These are phyloP conservation scores for Wickerhamomyces bisporus DNA, from an alignment of 805 yeast species.

Conservation along the genomic window DNA sequence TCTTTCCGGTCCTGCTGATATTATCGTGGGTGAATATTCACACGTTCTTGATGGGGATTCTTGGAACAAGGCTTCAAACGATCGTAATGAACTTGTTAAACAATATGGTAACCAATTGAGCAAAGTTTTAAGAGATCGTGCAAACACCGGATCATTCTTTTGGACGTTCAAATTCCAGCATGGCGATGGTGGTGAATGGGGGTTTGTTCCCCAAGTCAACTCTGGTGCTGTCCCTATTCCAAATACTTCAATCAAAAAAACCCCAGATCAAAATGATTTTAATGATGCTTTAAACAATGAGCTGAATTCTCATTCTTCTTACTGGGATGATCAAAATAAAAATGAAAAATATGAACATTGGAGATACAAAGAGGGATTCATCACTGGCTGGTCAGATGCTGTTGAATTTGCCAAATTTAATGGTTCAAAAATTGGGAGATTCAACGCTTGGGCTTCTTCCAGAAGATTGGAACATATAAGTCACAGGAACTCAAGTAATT, in stretches of 20 bases:
- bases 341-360: constrained; percentile 71
- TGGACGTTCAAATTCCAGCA: constrained; percentile 87
- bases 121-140: constrained; percentile 42
- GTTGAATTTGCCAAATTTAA: constrained; percentile 61
- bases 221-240: constrained; percentile 48
- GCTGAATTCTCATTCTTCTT: constrained; percentile 44
- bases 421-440: constrained; percentile 71
- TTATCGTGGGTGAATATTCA: constrained; percentile 85
- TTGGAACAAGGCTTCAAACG: constrained; percentile 51
- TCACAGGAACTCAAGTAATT: constrained; percentile 48
- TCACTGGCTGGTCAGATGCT: constrained; percentile 71
- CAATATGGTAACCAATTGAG: constrained; percentile 58
- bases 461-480: constrained; percentile 58
- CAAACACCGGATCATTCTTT: constrained; percentile 72
- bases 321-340: constrained; percentile 62
- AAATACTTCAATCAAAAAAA: constrained; percentile 15
- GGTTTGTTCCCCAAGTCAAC: constrained; percentile 70
- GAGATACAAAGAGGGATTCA: constrained; percentile 75
- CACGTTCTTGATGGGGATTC: constrained; percentile 76
- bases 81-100: constrained; percentile 51
- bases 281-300: constrained; percentile 35
- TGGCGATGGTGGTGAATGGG: constrained; percentile 98
- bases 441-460: constrained; percentile 59
- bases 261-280: constrained; percentile 38
- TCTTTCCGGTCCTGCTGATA: constrained; percentile 51